phyloP scores from a whole-genome alignment of 31 red algal species.

The Endocladia muricata region DNA sequence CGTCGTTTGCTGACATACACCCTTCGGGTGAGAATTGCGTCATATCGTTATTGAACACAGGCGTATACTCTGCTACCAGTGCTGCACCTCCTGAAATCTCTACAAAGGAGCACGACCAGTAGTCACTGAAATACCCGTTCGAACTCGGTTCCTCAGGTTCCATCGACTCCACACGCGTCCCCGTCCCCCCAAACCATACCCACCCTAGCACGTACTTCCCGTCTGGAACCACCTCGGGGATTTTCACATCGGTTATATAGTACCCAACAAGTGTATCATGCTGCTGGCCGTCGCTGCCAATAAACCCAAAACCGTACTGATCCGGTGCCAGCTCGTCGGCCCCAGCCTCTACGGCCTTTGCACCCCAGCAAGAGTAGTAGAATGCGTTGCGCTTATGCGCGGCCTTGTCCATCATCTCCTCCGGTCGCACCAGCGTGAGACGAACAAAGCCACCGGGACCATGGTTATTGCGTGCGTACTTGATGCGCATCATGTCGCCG shows the following conservation, averaged over 20 bases:
- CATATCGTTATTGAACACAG: conserved; percentile 31
- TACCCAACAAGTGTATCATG: background rate
- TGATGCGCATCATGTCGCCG: conserved; percentile 27
- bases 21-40: background rate
- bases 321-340: background rate
- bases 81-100: conserved; percentile 1
- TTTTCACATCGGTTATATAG: conserved; percentile 8
- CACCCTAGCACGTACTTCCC: conserved; percentile 55
- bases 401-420: background rate
- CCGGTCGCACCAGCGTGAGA: conserved; percentile 6
- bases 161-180: background rate
- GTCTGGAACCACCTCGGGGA: conserved; percentile 37
- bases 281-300: conserved; percentile 1
- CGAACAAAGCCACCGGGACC: conserved; percentile 50
- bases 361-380: conserved; percentile 53
- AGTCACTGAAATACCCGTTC: conserved; percentile 21
- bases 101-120: conserved; percentile 49
- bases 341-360: background rate
- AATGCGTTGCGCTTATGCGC: conserved; percentile 35
- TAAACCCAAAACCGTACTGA: conserved; percentile 12
- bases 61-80: background rate
- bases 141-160: background rate
- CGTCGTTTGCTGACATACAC: conserved; percentile 22
- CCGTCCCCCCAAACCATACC: conserved; percentile 38
- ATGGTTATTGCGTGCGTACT: conserved; percentile 63